These are phyloP conservation scores for Phytophthora citrophthora DNA, from an alignment of 352 stramenopile species.

Conservation along the genomic window DNA sequence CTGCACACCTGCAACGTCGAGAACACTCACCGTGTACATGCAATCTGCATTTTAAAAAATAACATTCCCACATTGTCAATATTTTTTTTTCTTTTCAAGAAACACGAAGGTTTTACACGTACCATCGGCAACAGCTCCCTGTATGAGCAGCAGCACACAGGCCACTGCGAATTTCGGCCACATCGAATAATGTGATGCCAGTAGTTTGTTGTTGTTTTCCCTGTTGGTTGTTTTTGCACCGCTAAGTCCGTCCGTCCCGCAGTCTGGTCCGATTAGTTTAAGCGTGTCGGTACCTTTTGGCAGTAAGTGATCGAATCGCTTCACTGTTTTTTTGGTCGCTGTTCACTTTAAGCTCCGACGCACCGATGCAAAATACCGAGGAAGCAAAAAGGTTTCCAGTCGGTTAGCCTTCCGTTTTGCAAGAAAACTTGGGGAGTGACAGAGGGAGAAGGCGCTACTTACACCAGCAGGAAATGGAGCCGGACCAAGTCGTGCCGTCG, in stretches of 20 bases:
- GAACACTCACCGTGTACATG: constrained; percentile 65
- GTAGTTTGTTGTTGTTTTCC: constrained; percentile 1
- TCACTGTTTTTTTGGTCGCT: constrained; percentile 2
- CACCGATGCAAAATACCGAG: constrained; percentile 37
- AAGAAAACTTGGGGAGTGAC: constrained; percentile 40
- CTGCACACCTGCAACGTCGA: constrained; percentile 60
- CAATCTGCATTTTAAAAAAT: constrained; percentile 45
- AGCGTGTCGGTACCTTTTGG: neutral
- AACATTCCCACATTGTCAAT: constrained; percentile 7
- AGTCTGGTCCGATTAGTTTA: constrained; percentile 14
- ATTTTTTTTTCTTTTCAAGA: neutral
- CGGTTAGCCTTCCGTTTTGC: constrained; percentile 44
- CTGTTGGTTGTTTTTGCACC: neutral
- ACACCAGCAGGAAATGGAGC: constrained; percentile 28
- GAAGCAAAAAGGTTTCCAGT: constrained; percentile 34
- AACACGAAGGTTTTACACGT: constrained; percentile 1
- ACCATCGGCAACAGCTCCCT: constrained; percentile 6
- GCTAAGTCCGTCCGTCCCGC: constrained; percentile 3
- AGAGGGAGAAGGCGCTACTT: constrained; percentile 29
- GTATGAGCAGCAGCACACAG: constrained; percentile 20
- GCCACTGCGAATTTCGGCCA: constrained; percentile 31
- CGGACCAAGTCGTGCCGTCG: constrained; percentile 25
- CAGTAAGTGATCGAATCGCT: constrained; percentile 2
- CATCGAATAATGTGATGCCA: constrained; percentile 25
- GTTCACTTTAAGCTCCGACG: neutral